Evolutionary conservation across 2,329 filamentous ascomycete species (phyloP), one percentile per base, ranked within the genome.

Genomic region (Microsporum ferrugineum): DNA sequence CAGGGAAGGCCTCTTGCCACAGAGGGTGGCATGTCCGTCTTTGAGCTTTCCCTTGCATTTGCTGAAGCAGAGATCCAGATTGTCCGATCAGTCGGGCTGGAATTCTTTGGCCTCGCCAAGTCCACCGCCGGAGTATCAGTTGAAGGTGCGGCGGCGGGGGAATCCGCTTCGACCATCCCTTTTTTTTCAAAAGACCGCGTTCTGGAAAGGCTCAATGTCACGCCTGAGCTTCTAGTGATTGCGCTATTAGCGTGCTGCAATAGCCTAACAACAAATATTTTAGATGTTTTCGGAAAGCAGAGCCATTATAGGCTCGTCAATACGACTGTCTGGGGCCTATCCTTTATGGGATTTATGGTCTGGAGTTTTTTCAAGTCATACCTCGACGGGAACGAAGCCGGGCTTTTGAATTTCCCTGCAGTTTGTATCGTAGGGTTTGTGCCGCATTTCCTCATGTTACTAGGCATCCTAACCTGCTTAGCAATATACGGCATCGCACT

Each of bases 381-480:
- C 10, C 72, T 77, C n/a, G 64, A 76, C n/a, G 72, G 72, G 51
- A 73, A 73, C 33, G 75, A 75, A 65, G 74, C 66, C 59, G 87
- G 89, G 2, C 79, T 96, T 8, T 79, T 96, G 47, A 84, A 89
- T 63, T 96, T 95, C 66, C 94, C 94, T 2, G 96, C 91, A 0
- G 91, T 97, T 45, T 96, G 89, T 69, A 91, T 97, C 62, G 88
- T 97, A 34, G 90, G 92, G 0, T 96, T 97, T 71, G 88, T 97
- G 39, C 94, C 94, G 0, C 92, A 97, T 72, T 80, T 97, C n/a
- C 78, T 96, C 29, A 89, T 97, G 10, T 75, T 97, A 1, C 68
- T 82, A 5, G 94, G 92, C 0, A 96, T 96, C 55, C 62, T 84
- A 3, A 76, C 87, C 14, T 97, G 94, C 70, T 79, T 83, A 2